Conservation (phyloP, 768 basidiomycete species). For the Pulveroboletus sp. region DNA sequence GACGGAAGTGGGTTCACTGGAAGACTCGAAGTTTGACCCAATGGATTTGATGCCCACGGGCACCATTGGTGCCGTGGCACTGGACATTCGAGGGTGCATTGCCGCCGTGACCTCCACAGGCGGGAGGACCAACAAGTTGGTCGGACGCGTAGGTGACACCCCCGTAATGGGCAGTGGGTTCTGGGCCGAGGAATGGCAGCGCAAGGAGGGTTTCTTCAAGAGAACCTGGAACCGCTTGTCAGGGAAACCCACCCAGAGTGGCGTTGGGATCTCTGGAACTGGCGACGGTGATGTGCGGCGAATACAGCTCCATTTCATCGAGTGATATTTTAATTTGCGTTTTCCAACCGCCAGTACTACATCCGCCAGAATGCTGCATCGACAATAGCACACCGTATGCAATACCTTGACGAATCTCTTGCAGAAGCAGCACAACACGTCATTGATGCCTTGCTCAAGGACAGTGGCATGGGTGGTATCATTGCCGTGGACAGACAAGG, state of each 20-base stretch:
- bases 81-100: conserved; percentile 72
- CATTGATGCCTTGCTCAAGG: conserved; percentile 50
- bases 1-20: conserved; percentile 15
- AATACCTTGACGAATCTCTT: conserved; percentile 53
- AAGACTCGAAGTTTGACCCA: conserved; percentile 16
- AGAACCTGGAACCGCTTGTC: conserved; percentile 38
- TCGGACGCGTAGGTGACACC: conserved; percentile 80
- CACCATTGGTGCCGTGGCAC: conserved; percentile 81
- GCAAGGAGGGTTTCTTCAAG: conserved; percentile 28
- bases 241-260: conserved; percentile 33
- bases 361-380: conserved; percentile 65
- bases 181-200: conserved; percentile 79
- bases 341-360: conserved; percentile 51
- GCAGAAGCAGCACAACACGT: conserved; percentile 49
- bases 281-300: conserved; percentile 75
- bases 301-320: neutral
- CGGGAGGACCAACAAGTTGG: conserved; percentile 77
- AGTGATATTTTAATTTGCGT: conserved; percentile 1
- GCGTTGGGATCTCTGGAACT: conserved; percentile 77
- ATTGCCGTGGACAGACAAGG: conserved; percentile 67
- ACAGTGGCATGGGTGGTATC: conserved; percentile 69
- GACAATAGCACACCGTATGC: conserved; percentile 63
- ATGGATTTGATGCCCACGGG: conserved; percentile 66
- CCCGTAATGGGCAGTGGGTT: conserved; percentile 74
- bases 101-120: conserved; percentile 74